These are phyloP conservation scores for Claviceps sorghi DNA, from an alignment of 2,329 filamentous ascomycete genomes.

Conservation along the genomic window DNA sequence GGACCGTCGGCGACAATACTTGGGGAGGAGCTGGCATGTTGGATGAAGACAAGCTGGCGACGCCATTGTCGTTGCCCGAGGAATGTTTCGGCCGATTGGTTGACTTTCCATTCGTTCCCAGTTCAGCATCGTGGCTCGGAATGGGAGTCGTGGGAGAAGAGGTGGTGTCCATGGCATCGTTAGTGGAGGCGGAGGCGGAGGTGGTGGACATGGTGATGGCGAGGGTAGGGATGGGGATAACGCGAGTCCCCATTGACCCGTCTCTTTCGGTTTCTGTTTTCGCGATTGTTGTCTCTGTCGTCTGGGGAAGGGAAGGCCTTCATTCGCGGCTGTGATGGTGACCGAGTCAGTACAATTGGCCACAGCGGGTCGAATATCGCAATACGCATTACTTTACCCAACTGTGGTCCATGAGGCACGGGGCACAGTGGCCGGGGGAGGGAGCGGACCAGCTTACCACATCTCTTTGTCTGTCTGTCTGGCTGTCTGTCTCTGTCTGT, in stretches of 20 bases:
- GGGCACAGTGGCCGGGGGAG: neutral
- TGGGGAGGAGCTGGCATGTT: conserved; percentile 37
- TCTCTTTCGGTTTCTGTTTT: neutral
- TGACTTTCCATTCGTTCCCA: conserved; percentile 23
- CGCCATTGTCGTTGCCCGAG: conserved; percentile 23
- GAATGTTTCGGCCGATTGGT: conserved; percentile 22
- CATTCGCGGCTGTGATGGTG: neutral
- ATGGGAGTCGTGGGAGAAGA: conserved; percentile 33
- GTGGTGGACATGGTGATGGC: conserved; percentile 45
- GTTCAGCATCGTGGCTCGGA: conserved; percentile 29
- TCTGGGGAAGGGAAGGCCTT: neutral
- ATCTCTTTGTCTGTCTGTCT: neutral
- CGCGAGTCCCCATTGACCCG: conserved; percentile 26
- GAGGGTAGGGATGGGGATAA: conserved; percentile 42
- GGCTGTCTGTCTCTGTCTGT: neutral
- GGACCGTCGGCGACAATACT: conserved; percentile 52
- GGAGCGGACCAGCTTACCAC: conserved; percentile 5
- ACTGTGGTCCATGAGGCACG: neutral
- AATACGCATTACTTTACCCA: neutral
- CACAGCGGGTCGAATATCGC: neutral
- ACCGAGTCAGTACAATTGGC: conserved; percentile 1
- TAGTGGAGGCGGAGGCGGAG: conserved; percentile 35
- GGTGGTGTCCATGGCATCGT: conserved; percentile 49
- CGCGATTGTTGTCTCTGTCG: neutral
- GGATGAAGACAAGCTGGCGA: conserved; percentile 14